Evolutionary conservation across 192 early-diverging fungal genomes (phyloP).

Genomic region (Dispira parvispora): DNA sequence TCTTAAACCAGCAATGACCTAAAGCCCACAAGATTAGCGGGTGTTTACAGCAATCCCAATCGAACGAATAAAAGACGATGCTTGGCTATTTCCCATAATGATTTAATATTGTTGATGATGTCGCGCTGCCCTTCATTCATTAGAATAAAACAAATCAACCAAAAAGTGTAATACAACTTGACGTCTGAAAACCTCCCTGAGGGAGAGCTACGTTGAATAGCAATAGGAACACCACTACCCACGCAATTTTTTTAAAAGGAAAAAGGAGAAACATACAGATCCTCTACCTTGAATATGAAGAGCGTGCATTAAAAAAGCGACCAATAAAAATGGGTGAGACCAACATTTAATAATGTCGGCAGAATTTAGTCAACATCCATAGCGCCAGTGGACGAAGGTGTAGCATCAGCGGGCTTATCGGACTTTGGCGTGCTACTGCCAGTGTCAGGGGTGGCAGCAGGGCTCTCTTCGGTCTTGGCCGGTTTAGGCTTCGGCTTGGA

Average conservation of each 20-base stretch:
- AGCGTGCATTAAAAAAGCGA: background rate
- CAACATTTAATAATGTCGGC: background rate
- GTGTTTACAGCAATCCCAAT: too few relatives aligned
- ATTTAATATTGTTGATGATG: too few relatives aligned
- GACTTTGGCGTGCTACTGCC: slow-evolving; percentile 19
- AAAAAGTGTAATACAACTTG: background rate
- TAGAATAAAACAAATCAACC: background rate
- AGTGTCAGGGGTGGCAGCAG: slow-evolving; percentile 22
- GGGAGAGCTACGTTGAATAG: background rate
- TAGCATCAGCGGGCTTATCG: background rate
- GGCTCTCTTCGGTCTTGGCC: slow-evolving; percentile 35
- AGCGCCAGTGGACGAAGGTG: slow-evolving; percentile 16
- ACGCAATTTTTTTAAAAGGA: background rate
- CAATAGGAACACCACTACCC: background rate
- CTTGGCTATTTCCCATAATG: too few relatives aligned
- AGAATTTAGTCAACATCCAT: slow-evolving; percentile 40
- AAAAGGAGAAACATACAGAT: background rate
- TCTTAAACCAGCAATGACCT: too few relatives aligned
- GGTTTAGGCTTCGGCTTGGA: slow-evolving; percentile 83
- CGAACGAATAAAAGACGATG: too few relatives aligned
- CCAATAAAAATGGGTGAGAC: too few relatives aligned
- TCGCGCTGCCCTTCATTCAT: too few relatives aligned
- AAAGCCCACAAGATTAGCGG: too few relatives aligned
- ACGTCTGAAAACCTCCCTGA: background rate
- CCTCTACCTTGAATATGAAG: background rate